Evolutionary conservation across 805 yeast genomes (phyloP), one percentile per base, ranked within the genome.

Genomic region (Kazachstania psychrophila): DNA sequence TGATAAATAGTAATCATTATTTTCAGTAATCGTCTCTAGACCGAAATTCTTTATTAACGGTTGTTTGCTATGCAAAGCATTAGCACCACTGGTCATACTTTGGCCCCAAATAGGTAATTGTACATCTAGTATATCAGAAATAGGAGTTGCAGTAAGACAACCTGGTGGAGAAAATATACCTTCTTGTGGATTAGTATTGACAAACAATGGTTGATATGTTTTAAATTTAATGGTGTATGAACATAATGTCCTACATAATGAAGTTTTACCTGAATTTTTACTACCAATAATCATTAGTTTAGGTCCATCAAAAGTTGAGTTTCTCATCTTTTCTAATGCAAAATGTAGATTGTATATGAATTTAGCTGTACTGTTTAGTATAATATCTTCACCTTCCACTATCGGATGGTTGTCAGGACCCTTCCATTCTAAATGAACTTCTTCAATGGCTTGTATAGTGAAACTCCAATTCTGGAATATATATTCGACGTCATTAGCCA

Each of bases 31-130:
- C 25, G 65, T 60, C 33, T 78, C 83, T 36, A 78, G 68, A 0
- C 97, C 98, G 58, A 68, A 86, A 49, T 72, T 77, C 49, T 81
- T 79, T 7, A 82, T 89, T n/a, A 81, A 56, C 0, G 97, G 96
- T 57, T 85, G 94, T 55, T 85, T 84, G n/a, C 84, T 83, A 55
- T 83, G 88, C 44, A 80, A 76, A 42, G 70, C 64, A 1, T 88
- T 76, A 1, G 84, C 75, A 29, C 94, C 92, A 9, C 84, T 77
- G 0, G 87, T 75, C 42, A 77, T 68, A 17, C 82, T 75, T 33
- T 85, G 84, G 43, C 94, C 95, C 65, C 94, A 81, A 2, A 72
- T 71, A 15, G 73, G 70, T 22, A 51, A 44, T 49, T 84, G 89
- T 14, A 83, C 73, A 49, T 92, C 95, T 24, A 88, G 65, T 27